Conservation (phyloP, 176 grass and related monocot genomes). For the Paspalum vaginatum region DNA sequence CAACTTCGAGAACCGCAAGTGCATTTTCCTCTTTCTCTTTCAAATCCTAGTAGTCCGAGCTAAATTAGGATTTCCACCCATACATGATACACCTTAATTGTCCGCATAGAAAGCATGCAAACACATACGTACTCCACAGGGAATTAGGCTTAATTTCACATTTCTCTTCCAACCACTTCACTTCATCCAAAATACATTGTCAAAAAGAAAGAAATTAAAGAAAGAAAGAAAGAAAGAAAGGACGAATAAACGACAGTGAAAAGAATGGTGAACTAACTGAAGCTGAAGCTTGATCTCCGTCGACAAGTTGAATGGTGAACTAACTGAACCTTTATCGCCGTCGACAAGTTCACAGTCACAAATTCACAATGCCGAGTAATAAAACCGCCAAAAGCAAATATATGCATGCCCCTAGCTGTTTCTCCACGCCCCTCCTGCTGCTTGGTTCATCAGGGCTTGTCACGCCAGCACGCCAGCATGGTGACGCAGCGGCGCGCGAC, state of each 20-base stretch:
- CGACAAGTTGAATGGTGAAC: background rate
- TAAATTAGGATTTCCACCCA: too few relatives aligned
- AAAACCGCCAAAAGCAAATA: background rate
- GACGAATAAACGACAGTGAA: background rate
- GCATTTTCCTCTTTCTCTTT: too few relatives aligned
- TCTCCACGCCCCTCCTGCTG: too few relatives aligned
- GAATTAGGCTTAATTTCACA: background rate
- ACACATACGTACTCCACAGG: background rate
- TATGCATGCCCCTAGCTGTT: background rate
- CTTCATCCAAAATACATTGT: background rate
- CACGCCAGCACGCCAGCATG: constrained; percentile 66
- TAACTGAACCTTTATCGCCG: background rate
- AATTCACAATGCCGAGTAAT: background rate
- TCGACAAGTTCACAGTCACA: background rate
- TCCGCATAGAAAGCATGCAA: too few relatives aligned
- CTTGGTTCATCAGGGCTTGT: constrained; percentile 20
- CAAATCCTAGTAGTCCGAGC: too few relatives aligned
- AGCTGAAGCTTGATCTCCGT: background rate
- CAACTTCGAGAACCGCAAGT: too few relatives aligned
- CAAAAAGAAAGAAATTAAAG: background rate
- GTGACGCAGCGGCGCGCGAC: constrained; percentile 66
- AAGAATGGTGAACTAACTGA: background rate
- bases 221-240: background rate
- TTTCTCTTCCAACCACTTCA: background rate
- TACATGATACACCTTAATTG: too few relatives aligned